These are phyloP conservation scores for Microcyclosporella mali DNA, from an alignment of 2,329 filamentous ascomycete genomes.

Conservation along the genomic window DNA sequence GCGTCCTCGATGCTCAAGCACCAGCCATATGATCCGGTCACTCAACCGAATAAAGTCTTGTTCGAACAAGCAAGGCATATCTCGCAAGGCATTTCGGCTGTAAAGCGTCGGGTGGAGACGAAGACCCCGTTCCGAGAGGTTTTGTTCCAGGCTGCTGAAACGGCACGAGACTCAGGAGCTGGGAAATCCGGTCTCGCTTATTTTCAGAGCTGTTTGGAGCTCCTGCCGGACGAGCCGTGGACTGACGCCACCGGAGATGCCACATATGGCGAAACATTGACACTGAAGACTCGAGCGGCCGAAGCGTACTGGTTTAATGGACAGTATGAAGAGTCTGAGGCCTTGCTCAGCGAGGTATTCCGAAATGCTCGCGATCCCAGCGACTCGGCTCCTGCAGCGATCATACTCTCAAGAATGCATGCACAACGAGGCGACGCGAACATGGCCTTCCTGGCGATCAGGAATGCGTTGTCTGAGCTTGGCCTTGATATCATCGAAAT, in stretches of 20 bases:
- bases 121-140: conserved; percentile 58
- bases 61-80: conserved; percentile 78
- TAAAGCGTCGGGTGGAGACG: conserved; percentile 58
- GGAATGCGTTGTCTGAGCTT: conserved; percentile 64
- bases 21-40: conserved; percentile 53
- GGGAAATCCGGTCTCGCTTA: conserved; percentile 76
- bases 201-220: conserved; percentile 65
- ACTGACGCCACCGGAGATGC: conserved; percentile 60
- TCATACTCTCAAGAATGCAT: conserved; percentile 73
- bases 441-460: conserved; percentile 63
- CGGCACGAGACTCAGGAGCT: conserved; percentile 74
- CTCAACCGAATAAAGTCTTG: conserved; percentile 42
- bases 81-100: conserved; percentile 67
- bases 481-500: conserved; percentile 60
- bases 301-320: conserved; percentile 79
- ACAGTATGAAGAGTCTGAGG: conserved; percentile 60
- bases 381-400: conserved; percentile 75
- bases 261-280: conserved; percentile 78
- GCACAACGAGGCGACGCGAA: conserved; percentile 66
- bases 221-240: conserved; percentile 81
- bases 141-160: conserved; percentile 70
- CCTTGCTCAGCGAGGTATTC: conserved; percentile 65
- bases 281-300: conserved; percentile 69
- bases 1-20: conserved; percentile 74
- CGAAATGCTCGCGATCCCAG: conserved; percentile 61